Base-by-base conservation (phyloP, 768 basidiomycete genomes). In the Mycena filopes region DNA sequence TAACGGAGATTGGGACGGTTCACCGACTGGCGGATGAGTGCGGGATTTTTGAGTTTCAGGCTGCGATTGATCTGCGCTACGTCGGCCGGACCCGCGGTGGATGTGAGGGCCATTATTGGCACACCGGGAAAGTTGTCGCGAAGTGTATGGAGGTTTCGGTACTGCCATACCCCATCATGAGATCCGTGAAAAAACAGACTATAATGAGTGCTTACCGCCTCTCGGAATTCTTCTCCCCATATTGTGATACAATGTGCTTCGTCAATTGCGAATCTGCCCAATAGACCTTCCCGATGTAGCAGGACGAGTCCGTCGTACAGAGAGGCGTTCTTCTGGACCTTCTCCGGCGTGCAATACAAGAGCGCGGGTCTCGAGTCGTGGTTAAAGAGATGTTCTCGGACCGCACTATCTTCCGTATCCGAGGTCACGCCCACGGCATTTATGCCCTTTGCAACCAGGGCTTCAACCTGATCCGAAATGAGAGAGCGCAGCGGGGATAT, bases 21-120 rank as follows among this genome's bases (percentile, higher is more conserved):
- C 76, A 91, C 89, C 0, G 91, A 90, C 67, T 87, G 84, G 12
- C 78, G 81, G 41, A 91, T 78, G n/a, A 82, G 76, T 4, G 78
- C 75, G 46, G 86, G 80, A 56, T 76, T 73, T 31, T 71, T 65
- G 62, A 92, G 83, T 9, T 79, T 73, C 11, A 93, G 84, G 13
- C 77, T 80, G 36, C 75, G 70, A 59, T 86, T 83, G 69, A 93
- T 87, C 71, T 92, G 89, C n/a, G 82, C 75, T 48, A 86, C 80
- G 1, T 85, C 83, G 60, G 85, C 79, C 16, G 79, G 75, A 68
- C 87, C 88, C 13, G 90, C 92, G 0, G 91, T 93, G 6, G 90
- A 90, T 0, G 91, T 93, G 51, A 93, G 83, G 0, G 91, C 91
- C 82, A 91, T 91, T 70, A 93, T 84, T 0, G 91, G 92, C 0